A percentile compares a stretch with the other conserved stretches of the same genome.
These are phyloP conservation scores for Penicillium sp. DNA, from an alignment of 2,329 filamentous ascomycete species.

Conservation along the genomic window DNA sequence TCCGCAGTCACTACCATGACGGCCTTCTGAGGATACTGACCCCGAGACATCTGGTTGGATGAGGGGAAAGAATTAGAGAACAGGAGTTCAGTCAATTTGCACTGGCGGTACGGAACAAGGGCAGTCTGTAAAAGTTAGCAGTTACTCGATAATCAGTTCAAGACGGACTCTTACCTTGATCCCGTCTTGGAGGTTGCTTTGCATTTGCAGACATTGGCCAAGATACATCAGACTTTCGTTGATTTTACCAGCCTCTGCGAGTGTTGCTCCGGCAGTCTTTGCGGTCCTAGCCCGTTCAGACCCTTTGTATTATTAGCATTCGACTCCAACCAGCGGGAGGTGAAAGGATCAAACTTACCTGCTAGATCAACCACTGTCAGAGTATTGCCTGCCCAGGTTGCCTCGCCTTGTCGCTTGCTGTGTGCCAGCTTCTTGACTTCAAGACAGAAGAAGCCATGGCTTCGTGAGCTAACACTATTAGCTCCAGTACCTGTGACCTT, in stretches of 20 bases:
- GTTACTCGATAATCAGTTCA: background rate
- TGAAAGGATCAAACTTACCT: constrained; percentile 54
- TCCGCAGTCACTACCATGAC: constrained; percentile 98
- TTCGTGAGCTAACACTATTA: constrained; percentile 90
- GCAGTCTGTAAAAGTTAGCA: constrained; percentile 60
- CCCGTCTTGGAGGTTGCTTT: constrained; percentile 76
- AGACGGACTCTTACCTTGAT: constrained; percentile 66
- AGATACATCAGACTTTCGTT: constrained; percentile 99
- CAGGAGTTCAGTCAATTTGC: constrained; percentile 82
- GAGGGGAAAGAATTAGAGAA: constrained; percentile 89
- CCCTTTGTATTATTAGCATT: constrained; percentile 43
- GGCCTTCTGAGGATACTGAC: constrained; percentile 78
- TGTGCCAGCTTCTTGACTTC: constrained; percentile 83
- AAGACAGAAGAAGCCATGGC: constrained; percentile 94
- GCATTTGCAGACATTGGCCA: constrained; percentile 94
- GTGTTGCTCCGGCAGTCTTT: constrained; percentile 89
- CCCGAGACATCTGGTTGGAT: constrained; percentile 53
- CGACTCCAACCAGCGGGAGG: background rate
- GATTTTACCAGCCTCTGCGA: constrained; percentile 96
- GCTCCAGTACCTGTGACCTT: constrained; percentile 88
- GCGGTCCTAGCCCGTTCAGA: constrained; percentile 92
- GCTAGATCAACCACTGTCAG: constrained; percentile 91
- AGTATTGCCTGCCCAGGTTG: constrained; percentile 75
- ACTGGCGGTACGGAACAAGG: constrained; percentile 79
- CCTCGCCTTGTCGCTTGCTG: constrained; percentile 57